Percentiles rank a stretch among this genome's conserved stretches.
Conservation (phyloP, 2,329 filamentous ascomycete genomes). For the Trichoderma hamatum region DNA sequence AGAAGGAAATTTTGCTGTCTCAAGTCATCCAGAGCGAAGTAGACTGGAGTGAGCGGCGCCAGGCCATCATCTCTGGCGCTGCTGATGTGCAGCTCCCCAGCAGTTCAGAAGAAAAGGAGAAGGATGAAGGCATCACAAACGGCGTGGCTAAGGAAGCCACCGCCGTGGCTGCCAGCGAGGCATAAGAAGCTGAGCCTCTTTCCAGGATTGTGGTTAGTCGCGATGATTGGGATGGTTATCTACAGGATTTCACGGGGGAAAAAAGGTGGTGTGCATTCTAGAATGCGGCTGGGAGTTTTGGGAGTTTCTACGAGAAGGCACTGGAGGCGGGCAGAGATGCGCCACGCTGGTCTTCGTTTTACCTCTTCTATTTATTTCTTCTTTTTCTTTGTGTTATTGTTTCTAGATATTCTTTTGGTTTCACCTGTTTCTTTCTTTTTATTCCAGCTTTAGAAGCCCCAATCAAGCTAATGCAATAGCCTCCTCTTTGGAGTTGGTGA, state of each 20-base stretch:
- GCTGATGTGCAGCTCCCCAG: constrained; percentile 49
- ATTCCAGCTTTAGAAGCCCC: neutral
- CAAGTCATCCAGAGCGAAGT: constrained; percentile 70
- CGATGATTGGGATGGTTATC: neutral
- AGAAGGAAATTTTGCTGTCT: constrained; percentile 78
- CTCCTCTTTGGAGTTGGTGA: neutral
- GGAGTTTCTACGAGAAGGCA: constrained; percentile 5
- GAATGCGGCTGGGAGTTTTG: constrained; percentile 13
- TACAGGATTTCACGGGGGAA: neutral
- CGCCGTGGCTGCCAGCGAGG: neutral
- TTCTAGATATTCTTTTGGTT: neutral
- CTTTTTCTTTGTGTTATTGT: neutral
- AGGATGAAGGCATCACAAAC: constrained; percentile 34
- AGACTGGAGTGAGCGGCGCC: constrained; percentile 63
- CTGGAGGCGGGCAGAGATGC: neutral
- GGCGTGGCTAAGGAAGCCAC: constrained; percentile 28
- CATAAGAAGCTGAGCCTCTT: neutral
- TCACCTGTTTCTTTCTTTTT: neutral
- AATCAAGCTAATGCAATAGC: neutral
- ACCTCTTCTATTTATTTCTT: neutral
- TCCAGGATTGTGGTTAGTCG: neutral
- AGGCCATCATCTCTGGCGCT: constrained; percentile 55
- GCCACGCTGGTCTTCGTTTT: neutral
- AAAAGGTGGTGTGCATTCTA: neutral
- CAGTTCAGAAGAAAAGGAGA: constrained; percentile 38